phyloP scores from a whole-genome alignment of 768 basidiomycete species.

The Tulasnella sp. region DNA sequence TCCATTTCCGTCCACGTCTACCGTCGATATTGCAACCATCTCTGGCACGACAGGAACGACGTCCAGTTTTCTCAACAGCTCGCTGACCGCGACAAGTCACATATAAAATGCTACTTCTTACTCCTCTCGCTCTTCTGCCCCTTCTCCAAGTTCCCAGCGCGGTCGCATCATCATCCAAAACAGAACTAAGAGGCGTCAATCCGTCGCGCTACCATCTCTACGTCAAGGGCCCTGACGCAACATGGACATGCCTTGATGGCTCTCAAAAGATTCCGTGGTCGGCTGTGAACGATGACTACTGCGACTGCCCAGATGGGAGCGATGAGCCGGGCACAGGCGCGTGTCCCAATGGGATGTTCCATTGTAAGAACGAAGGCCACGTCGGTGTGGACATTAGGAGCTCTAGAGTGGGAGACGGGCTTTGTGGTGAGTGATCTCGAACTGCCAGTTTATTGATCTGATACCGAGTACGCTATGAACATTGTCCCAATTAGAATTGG shows the following conservation, averaged over 20 bases:
- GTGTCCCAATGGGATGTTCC: constrained; percentile 64
- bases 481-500: constrained; percentile 45
- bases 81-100: background rate
- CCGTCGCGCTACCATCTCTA: constrained; percentile 11
- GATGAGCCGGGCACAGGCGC: constrained; percentile 92
- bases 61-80: no score
- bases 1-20: background rate
- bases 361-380: constrained; percentile 82
- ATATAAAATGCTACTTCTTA: constrained; percentile 5
- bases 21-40: background rate
- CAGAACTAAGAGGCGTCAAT: constrained; percentile 10
- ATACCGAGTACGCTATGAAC: background rate
- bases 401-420: constrained; percentile 80
- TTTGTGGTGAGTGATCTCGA: constrained; percentile 58
- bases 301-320: constrained; percentile 89
- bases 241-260: constrained; percentile 75
- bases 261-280: constrained; percentile 66
- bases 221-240: constrained; percentile 29
- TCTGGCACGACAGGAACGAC: background rate
- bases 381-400: constrained; percentile 67
- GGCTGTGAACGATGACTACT: constrained; percentile 88
- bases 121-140: constrained; percentile 2
- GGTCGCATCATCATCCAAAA: background rate
- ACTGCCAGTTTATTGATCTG: no score
- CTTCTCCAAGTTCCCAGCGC: background rate